Base-by-base conservation (phyloP, 2,329 filamentous ascomycete species). In the Magnaporthiopsis rhizophila region DNA sequence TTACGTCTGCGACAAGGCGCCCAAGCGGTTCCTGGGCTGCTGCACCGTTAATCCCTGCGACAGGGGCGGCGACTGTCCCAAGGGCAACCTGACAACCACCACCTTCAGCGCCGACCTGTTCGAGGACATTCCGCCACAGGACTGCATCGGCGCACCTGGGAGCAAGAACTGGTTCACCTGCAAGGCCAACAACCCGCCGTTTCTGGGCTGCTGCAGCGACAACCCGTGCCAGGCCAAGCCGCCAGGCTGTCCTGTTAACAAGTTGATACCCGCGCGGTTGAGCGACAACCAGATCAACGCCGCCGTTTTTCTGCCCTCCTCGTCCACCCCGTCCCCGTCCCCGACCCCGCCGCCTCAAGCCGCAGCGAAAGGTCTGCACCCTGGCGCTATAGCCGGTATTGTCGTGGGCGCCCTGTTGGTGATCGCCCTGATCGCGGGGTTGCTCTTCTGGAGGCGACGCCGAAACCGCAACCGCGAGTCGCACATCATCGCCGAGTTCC, bases 21-120 rank as follows among this genome's bases (percentile, higher is more conserved):
- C 65, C 3, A 67, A 67, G 3, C 72, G 73, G 36, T 80, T 79
- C 67, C 64, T 80, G 57, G 78, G 78, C 15, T 80, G 78, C 67
- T 80, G 78, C 68, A 69, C 70, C 50, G 68, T 69, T 45, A 38
- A 69, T 21, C 66, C 67, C 18, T 69, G 68, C 59, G 65, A 68
- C 38, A 68, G 67, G 38, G 68, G 69, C 26, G 76, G 76, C 50
- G 57, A 65, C 50, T 79, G 78, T 63, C 75, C 75, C 1, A 67
- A 70, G 11, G 65, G 67, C 2, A 65, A 72, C 58, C 62, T 77
- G 26, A 64, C 61, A 13, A 57, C 69, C 1, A 66, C 72, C 11
- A 72, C 72, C 6, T 79, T 77, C 62, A 66, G 71, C 28, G 30
- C 63, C 0, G 62, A 66, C 8, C 66, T 65, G 8, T 73, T 73